These are phyloP conservation scores for Petunia secreta DNA, from an alignment of 257 asterid species.

Conservation along the genomic window DNA sequence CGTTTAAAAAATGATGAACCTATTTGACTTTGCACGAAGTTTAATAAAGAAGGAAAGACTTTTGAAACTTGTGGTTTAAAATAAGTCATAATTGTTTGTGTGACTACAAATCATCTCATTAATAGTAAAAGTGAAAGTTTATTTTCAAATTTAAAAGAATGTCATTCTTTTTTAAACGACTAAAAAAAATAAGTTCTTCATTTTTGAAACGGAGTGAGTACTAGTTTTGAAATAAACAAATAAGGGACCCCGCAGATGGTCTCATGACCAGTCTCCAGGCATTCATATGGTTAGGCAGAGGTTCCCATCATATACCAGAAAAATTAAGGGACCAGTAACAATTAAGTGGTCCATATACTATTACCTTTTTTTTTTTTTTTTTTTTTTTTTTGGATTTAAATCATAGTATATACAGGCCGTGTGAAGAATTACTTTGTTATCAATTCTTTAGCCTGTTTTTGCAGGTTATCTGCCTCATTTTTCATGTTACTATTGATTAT, in stretches of 20 bases:
- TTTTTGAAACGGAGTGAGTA: too few species aligned
- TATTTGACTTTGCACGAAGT: too few species aligned
- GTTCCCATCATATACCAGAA: slow-evolving; percentile 17
- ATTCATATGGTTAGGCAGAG: slow-evolving; percentile 21
- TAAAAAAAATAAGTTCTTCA: too few species aligned
- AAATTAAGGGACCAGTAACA: not conserved
- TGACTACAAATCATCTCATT: too few species aligned
- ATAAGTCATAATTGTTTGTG: too few species aligned
- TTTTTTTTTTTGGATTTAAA: not conserved
- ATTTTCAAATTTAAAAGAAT: too few species aligned
- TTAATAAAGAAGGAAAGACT: too few species aligned
- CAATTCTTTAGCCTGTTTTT: not conserved
- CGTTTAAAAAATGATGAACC: too few species aligned
- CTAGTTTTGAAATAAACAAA: not conserved
- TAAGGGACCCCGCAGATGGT: not conserved
- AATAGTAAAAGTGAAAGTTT: too few species aligned
- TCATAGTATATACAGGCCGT: not conserved
- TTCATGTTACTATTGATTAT: too few species aligned
- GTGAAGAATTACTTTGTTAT: not conserved
- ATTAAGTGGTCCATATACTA: slow-evolving; percentile 2
- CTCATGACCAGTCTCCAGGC: not conserved
- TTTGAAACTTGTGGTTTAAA: too few species aligned
- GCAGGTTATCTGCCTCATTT: not conserved
- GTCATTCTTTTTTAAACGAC: too few species aligned
- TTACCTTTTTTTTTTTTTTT: not conserved